Evolutionary conservation across 1,139 yeast genomes (phyloP), one percentile per base, ranked within the genome.

Genomic region (Hanseniaspora uvarum): DNA sequence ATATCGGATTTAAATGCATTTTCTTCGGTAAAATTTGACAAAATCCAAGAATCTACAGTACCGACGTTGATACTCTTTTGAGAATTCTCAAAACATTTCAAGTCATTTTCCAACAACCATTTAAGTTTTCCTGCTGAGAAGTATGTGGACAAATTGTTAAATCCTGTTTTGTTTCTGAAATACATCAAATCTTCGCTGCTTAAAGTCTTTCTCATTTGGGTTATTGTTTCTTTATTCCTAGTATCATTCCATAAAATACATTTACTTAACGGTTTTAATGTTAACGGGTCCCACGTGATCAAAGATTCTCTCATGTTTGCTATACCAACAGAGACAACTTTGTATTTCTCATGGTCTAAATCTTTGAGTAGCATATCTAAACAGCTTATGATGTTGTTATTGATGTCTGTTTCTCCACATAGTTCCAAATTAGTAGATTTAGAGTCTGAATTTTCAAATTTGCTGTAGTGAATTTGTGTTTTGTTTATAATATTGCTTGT

Each of bases 231-330:
- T 10, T 85, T 70, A 34, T 95, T 89, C 65, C 97, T 78, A 41
- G 95, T 85, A 70, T 89, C 97, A 58, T 94, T 86, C 97, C 97
- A 89, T 49, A 92, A 95, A 66, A 89, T 86, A 66, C 96, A 70
- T 64, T 85, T 82, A 65, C 83, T 76, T 55, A 86, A 75, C 1
- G 96, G 94, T 61, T 76, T 74, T 47, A 96, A 96, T 1, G 96
- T 87, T 56, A 74, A 74, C 61, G 81, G 76, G 56, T 87, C 83
- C 96, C 96, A 89, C 53, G 89, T 83, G 56, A 89, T 78, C 33
- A 96, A 84, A 46, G 97, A 88, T 70, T 89, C 96, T 67, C 97
- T 80, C 92, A 89, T 94, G 70, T 88, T 89, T 57, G 96, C 94
- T 62, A 89, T 79, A 46, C 96, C 96, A 61, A 89, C 77, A 54